These are phyloP conservation scores for Babesia bigemina DNA, from an alignment of 169 alveolate genomes.

Conservation along the genomic window DNA sequence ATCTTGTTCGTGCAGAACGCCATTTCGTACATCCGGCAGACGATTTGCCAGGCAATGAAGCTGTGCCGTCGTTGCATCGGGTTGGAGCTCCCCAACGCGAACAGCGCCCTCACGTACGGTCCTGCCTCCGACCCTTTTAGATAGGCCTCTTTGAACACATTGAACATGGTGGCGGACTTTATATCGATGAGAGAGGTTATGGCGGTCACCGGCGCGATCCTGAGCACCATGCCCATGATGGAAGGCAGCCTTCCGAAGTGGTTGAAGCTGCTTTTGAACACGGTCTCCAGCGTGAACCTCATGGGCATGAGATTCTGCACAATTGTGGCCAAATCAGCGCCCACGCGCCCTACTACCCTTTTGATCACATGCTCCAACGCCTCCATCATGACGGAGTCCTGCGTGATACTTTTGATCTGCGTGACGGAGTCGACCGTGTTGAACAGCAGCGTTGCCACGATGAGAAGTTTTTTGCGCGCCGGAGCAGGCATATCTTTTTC, in stretches of 20 bases:
- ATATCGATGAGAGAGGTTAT: neutral
- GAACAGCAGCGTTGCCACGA: conserved; percentile 2
- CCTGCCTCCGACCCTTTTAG: neutral
- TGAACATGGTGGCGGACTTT: neutral
- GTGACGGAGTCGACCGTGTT: conserved; percentile 18
- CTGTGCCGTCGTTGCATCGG: conserved; percentile 20
- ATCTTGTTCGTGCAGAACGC: conserved; percentile 17
- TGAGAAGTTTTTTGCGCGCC: conserved; percentile 2
- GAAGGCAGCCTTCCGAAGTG: conserved; percentile 39
- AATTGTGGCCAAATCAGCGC: neutral
- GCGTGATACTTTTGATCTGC: neutral
- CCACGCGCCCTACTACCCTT: neutral
- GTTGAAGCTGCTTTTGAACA: conserved; percentile 26
- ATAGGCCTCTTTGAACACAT: conserved; percentile 1
- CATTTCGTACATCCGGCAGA: conserved; percentile 60
- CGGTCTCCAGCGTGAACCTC: conserved; percentile 27
- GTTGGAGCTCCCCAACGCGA: neutral
- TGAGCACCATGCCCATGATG: conserved; percentile 26
- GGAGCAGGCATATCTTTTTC: neutral
- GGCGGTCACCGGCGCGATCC: conserved; percentile 46
- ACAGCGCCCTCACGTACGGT: conserved; percentile 1
- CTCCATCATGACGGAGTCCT: neutral
- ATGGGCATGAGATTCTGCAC: conserved; percentile 10
- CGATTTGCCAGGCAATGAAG: conserved; percentile 33
- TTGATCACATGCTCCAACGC: conserved; percentile 11